Base-by-base conservation (phyloP, 2,329 filamentous ascomycete genomes). In the Scedosporium dehoogii region DNA sequence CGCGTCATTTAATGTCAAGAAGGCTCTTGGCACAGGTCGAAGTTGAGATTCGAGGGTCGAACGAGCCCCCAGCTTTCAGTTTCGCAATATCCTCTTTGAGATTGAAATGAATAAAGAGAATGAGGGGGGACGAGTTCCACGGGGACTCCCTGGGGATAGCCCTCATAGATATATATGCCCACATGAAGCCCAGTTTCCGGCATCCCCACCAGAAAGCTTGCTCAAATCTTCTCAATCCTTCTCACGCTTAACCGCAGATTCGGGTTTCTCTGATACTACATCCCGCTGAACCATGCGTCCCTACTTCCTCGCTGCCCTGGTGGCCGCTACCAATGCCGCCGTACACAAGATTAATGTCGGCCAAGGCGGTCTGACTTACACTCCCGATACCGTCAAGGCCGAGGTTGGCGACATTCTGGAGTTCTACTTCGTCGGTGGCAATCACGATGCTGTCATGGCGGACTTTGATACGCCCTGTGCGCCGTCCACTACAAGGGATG, bases 371-470 rank as follows among this genome's bases (percentile, higher is more conserved):
- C 66, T 80, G 38, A 70, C 65, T 27, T 82, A 80, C 69, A 71
- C 66, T 6, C 80, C 80, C 1, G 71, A 75, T 62, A 74, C 73
- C 23, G 66, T 81, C 63, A 71, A 69, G 41, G 79, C 80, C 21
- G 65, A 71, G 27, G 65, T 73, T 10, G 81, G 81, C 62, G 79
- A 81, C 66, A 73, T 76, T 58, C 71, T 84, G 60, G 78, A 81
- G 67, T 83, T 83, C 71, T 78, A 81, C 67, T 84, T 83, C 70
- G 75, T 78, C 65, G 72, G 76, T 7, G 75, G 77, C 64, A 76
- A 75, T 65, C 81, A 83, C 73, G 78, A 77, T 6, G 79, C 83
- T 51, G 77, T 76, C 6, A 74, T 78, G 65, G 76, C 77, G 25
- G 73, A 76, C 51, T 82, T 81, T 67, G 73, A 72, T 63, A 72